Conservation (phyloP, 2,329 filamentous ascomycete genomes). For the Colletotrichum aenigma region DNA sequence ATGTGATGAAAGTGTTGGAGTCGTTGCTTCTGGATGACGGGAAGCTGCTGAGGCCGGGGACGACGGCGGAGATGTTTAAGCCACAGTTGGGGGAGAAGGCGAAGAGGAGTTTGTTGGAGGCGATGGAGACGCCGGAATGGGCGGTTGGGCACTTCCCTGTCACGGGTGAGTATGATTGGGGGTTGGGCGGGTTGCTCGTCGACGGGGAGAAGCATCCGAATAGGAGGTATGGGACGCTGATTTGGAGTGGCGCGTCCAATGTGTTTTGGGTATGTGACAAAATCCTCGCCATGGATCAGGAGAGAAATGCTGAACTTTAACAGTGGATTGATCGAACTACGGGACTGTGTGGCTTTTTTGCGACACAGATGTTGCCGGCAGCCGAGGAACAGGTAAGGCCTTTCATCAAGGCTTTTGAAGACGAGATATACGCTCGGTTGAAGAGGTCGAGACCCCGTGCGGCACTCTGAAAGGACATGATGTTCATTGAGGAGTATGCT, state of each 20-base stretch:
- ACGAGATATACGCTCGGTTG: conserved; percentile 39
- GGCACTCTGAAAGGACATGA: background rate
- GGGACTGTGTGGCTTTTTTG: conserved; percentile 45
- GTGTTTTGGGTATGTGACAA: conserved; percentile 45
- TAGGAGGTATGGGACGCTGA: conserved; percentile 41
- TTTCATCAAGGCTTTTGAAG: conserved; percentile 40
- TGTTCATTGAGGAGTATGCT: no score
- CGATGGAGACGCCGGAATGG: conserved; percentile 29
- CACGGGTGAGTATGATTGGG: conserved; percentile 42
- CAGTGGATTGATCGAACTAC: conserved; percentile 37
- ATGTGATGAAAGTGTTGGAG: conserved; percentile 48
- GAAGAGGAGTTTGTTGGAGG: conserved; percentile 24
- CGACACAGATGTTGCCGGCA: conserved; percentile 44
- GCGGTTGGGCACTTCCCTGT: conserved; percentile 31
- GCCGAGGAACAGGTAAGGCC: conserved; percentile 39
- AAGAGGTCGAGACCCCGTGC: conserved; percentile 4
- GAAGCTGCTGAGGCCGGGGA: conserved; percentile 45
- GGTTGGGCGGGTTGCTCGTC: conserved; percentile 46
- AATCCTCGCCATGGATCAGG: fast-evolving
- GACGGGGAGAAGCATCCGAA: conserved; percentile 37
- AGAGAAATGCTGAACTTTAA: background rate
- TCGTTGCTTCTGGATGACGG: conserved; percentile 54
- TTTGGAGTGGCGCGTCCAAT: conserved; percentile 52
- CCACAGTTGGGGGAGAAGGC: conserved; percentile 42
- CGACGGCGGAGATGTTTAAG: conserved; percentile 48